Conservation (phyloP, 345 rosid genomes). For the Linum trigynum region DNA sequence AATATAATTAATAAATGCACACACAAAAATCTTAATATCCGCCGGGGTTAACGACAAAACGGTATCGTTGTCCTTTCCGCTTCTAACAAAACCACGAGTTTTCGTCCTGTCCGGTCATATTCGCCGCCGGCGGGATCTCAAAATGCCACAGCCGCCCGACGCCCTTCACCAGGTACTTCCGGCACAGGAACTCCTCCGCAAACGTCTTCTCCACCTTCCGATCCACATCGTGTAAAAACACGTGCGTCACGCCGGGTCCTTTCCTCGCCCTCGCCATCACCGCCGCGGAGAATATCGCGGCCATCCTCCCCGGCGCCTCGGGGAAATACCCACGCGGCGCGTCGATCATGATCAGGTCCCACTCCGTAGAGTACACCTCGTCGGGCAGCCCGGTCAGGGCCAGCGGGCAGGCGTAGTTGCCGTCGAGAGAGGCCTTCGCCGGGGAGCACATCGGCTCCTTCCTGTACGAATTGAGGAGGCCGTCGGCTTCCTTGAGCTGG, state of each 20-base stretch:
- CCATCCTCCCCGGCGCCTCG: conserved; percentile 71
- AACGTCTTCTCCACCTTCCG: conserved; percentile 54
- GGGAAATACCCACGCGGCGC: conserved; percentile 71
- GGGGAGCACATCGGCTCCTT: conserved; percentile 40
- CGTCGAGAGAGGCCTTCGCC: conserved; percentile 41
- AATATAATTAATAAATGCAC: background rate
- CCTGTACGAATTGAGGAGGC: conserved; percentile 33
- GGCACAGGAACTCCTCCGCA: conserved; percentile 57
- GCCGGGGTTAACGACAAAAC: background rate
- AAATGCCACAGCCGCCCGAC: conserved; percentile 66
- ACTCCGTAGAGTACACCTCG: conserved; percentile 60
- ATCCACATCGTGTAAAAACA: conserved; percentile 60
- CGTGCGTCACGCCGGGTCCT: conserved; percentile 59
- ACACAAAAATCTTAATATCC: background rate
- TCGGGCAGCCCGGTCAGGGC: conserved; percentile 67
- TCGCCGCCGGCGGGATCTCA: conserved; percentile 50
- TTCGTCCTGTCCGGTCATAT: conserved; percentile 18
- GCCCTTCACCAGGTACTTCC: conserved; percentile 37
- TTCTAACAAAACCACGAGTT: conserved; percentile 43
- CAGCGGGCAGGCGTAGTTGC: conserved; percentile 45
- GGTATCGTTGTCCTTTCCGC: conserved; percentile 8
- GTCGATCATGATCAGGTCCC: conserved; percentile 88
- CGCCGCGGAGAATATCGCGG: conserved; percentile 70
- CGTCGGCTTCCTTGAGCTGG: conserved; percentile 38
- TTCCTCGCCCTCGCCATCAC: conserved; percentile 66